These are phyloP conservation scores for Trichoderma sp. DNA, from an alignment of 2,329 filamentous ascomycete genomes.

Conservation along the genomic window DNA sequence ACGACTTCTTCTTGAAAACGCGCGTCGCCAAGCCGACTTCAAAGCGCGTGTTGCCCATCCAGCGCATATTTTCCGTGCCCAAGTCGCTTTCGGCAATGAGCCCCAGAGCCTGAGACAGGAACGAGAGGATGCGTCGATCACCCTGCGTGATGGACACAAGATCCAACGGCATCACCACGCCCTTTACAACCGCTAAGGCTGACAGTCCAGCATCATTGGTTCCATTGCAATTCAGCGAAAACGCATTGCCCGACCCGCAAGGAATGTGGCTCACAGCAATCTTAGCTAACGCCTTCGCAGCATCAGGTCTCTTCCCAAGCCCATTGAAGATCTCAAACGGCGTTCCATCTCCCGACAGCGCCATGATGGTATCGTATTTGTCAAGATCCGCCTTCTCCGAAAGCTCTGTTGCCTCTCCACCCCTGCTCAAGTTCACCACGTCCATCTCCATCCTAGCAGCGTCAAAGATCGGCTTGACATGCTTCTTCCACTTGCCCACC, in stretches of 20 bases:
- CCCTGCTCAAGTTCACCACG: slow-evolving; percentile 65
- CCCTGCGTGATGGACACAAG: slow-evolving; percentile 86
- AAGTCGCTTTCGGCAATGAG: slow-evolving; percentile 89
- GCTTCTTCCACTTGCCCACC: slow-evolving; percentile 66
- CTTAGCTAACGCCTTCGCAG: slow-evolving; percentile 67
- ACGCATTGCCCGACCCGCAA: slow-evolving; percentile 90
- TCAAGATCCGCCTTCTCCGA: slow-evolving; percentile 73
- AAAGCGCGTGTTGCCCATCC: slow-evolving; percentile 87
- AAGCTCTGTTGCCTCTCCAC: slow-evolving; percentile 77
- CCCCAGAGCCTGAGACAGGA: slow-evolving; percentile 85
- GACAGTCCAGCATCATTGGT: slow-evolving; percentile 72
- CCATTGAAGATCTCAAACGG: slow-evolving; percentile 96
- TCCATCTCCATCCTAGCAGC: slow-evolving; percentile 77
- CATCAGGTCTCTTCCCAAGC: slow-evolving; percentile 72
- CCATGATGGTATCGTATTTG: slow-evolving; percentile 78
- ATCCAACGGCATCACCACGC: slow-evolving; percentile 78
- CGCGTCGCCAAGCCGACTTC: slow-evolving; percentile 79
- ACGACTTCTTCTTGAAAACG: slow-evolving; percentile 71
- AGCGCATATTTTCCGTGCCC: slow-evolving; percentile 84
- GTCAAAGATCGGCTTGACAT: slow-evolving; percentile 78
- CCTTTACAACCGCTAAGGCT: slow-evolving; percentile 83
- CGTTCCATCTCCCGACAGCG: slow-evolving; percentile 88
- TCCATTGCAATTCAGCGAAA: slow-evolving; percentile 86
- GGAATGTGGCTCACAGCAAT: slow-evolving; percentile 84
- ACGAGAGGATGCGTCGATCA: slow-evolving; percentile 70